phyloP scores from a whole-genome alignment of 139 green algal genomes.

The Chlamydomonas incerta region DNA sequence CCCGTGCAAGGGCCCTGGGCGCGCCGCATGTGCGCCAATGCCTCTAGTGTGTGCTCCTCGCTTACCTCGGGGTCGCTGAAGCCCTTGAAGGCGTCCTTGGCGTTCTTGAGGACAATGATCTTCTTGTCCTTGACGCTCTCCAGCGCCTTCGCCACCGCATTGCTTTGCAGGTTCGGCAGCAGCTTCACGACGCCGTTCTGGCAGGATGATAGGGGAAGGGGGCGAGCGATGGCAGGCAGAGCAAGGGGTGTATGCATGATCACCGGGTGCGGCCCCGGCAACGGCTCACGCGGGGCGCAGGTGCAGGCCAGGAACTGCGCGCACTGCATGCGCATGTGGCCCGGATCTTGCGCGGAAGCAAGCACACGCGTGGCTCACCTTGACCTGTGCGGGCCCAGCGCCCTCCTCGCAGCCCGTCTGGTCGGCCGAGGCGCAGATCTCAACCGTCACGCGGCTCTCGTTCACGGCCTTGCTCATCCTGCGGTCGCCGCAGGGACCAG shows the following conservation, averaged over 20 bases:
- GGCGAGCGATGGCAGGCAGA: not conserved
- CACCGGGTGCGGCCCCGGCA: no score
- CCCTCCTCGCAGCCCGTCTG: conserved; percentile 36
- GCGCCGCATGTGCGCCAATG: no score
- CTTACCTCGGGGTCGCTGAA: conserved; percentile 14
- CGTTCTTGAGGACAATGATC: conserved; percentile 25
- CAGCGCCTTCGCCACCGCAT: conserved; percentile 34
- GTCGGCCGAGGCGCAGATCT: conserved; percentile 30
- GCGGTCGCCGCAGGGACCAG: not conserved
- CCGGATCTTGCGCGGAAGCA: no score
- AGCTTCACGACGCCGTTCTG: conserved; percentile 39
- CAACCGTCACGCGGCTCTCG: conserved; percentile 38
- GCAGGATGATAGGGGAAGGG: not conserved
- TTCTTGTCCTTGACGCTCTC: conserved; percentile 13
- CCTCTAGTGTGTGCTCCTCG: no score
- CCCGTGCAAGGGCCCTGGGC: no score
- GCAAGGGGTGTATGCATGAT: no score
- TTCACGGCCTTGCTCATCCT: conserved; percentile 46
- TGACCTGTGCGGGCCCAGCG: not conserved
- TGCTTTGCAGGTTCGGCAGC: conserved; percentile 1
- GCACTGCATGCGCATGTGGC: no score
- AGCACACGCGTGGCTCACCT: no score
- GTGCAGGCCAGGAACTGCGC: no score
- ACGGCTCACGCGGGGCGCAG: no score
- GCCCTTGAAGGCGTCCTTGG: conserved; percentile 9